These are phyloP conservation scores for Fusarium miscanthi DNA, from an alignment of 2,329 filamentous ascomycete species.

Conservation along the genomic window DNA sequence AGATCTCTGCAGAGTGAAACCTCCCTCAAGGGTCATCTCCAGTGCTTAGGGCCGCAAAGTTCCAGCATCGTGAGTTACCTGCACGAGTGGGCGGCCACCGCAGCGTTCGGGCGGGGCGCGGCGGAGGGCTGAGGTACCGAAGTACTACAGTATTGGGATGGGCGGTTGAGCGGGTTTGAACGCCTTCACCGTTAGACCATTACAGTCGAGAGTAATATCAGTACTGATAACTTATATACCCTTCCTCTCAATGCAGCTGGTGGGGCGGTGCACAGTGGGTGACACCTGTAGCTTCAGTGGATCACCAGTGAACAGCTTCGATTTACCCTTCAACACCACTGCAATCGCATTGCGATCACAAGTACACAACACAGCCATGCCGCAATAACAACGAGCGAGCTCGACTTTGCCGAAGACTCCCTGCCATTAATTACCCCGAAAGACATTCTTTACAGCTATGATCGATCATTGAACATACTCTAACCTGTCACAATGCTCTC, in stretches of 20 bases:
- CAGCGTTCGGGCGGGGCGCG: constrained; percentile 76
- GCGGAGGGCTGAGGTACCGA: constrained; percentile 59
- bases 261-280: neutral
- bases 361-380: neutral
- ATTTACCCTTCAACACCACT: constrained; percentile 1
- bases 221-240: constrained; percentile 43
- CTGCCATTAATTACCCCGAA: neutral
- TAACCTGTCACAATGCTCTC: constrained; percentile 65
- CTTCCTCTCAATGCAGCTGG: accelerated
- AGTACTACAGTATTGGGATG: constrained; percentile 57
- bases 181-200: constrained; percentile 71
- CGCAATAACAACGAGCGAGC: neutral
- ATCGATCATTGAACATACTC: neutral
- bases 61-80: constrained; percentile 74
- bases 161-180: constrained; percentile 62
- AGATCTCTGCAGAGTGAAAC: constrained; percentile 78
- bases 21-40: constrained; percentile 77
- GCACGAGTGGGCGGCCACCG: constrained; percentile 73
- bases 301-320: neutral
- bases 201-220: constrained; percentile 60
- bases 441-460: neutral
- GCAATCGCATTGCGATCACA: neutral
- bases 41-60: constrained; percentile 70
- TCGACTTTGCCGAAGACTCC: neutral
- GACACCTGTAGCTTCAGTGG: neutral